These are phyloP conservation scores for Pythium grandisporangium DNA, from an alignment of 352 stramenopile species.

Conservation along the genomic window DNA sequence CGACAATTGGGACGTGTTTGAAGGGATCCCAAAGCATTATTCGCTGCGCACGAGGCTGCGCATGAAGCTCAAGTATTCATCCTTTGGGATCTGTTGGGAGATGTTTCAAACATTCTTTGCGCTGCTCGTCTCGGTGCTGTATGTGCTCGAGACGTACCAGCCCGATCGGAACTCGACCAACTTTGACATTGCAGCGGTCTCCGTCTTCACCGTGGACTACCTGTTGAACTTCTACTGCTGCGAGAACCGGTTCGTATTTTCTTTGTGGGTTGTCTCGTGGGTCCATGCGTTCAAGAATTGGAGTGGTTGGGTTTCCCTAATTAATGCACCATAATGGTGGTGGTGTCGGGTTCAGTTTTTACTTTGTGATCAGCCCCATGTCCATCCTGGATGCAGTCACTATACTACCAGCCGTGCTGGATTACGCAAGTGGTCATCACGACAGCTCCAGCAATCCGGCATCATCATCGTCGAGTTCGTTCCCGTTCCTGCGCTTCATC, in stretches of 20 bases:
- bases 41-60: conserved; percentile 35
- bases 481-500: conserved; percentile 56
- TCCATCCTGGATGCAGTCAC: conserved; percentile 50
- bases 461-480: conserved; percentile 11
- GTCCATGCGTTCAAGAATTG: too few species aligned
- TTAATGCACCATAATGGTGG: too few species aligned
- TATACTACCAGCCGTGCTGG: conserved; percentile 40
- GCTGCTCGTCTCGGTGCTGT: conserved; percentile 33
- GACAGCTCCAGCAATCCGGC: too few species aligned
- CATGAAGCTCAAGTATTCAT: conserved; percentile 54
- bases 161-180: conserved; percentile 6
- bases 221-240: conserved; percentile 56
- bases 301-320: too few species aligned
- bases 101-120: conserved; percentile 51
- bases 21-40: conserved; percentile 42
- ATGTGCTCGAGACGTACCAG: conserved; percentile 45
- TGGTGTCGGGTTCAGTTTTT: conserved; percentile 1
- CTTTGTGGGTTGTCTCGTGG: too few species aligned
- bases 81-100: conserved; percentile 35
- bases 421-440: conserved; percentile 14
- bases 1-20: conserved; percentile 29
- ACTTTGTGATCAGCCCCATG: conserved; percentile 39
- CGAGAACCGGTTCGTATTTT: conserved; percentile 38
- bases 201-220: conserved; percentile 46
- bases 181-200: conserved; percentile 30